phyloP scores from a whole-genome alignment of 306 rosid species.

The Myrica gale region DNA sequence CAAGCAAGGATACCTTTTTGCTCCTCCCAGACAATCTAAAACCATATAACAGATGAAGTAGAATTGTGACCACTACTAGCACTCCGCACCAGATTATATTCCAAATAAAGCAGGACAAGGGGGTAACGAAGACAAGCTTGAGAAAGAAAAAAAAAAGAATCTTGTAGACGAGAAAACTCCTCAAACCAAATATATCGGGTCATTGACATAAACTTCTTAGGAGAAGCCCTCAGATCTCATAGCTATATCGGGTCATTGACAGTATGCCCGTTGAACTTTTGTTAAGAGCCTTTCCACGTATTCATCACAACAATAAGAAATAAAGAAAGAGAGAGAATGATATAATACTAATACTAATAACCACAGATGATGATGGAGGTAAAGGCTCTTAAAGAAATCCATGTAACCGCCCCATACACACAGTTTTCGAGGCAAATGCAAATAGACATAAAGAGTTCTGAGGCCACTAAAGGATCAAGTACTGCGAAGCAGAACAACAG shows the following conservation, averaged over 20 bases:
- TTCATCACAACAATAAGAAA: neutral
- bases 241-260: conserved; percentile 3
- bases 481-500: neutral
- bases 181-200: neutral
- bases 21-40: no score
- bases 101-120: neutral
- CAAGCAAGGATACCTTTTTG: no score
- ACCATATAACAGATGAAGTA: no score
- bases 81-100: neutral
- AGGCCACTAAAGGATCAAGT: neutral
- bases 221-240: conserved; percentile 10
- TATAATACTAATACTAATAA: neutral
- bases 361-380: neutral
- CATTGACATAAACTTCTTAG: neutral
- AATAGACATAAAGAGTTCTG: neutral
- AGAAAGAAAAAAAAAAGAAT: neutral
- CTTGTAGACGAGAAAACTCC: neutral
- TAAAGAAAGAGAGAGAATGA: neutral
- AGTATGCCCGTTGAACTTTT: neutral
- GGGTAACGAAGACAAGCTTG: neutral
- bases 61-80: no score
- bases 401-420: conserved; percentile 1
- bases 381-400: conserved; percentile 6
- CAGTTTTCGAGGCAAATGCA: conserved; percentile 5
- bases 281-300: conserved; percentile 15